These are phyloP conservation scores for Lodderomyces theae DNA, from an alignment of 1,139 yeast genomes.

Conservation along the genomic window DNA sequence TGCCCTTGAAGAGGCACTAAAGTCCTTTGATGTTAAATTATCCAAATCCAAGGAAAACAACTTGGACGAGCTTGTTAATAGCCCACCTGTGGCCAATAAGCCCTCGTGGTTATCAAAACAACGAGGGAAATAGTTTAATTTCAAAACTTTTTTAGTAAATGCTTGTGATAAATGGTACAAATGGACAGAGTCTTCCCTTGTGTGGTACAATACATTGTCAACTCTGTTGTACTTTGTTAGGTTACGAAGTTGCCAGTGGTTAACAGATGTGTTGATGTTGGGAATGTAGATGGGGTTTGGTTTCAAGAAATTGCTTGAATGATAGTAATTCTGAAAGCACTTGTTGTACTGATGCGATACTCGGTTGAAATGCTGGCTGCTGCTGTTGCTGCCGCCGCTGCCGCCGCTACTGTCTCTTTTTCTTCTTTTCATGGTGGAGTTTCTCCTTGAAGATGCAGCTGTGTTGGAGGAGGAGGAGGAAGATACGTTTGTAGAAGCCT, in stretches of 20 bases:
- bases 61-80: slow-evolving; percentile 35
- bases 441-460: neutral
- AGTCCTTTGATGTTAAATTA: slow-evolving; percentile 17
- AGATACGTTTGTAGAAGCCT: neutral
- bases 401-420: slow-evolving; percentile 2
- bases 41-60: slow-evolving; percentile 28
- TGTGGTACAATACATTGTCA: slow-evolving; percentile 31
- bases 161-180: slow-evolving; percentile 18
- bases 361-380: slow-evolving; percentile 6
- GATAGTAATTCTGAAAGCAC: slow-evolving; percentile 48
- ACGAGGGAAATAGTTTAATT: slow-evolving; percentile 57
- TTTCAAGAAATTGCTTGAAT: slow-evolving; percentile 36
- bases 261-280: slow-evolving; percentile 32
- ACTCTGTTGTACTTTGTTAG: slow-evolving; percentile 49
- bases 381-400: too few species aligned
- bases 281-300: slow-evolving; percentile 39
- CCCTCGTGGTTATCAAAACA: slow-evolving; percentile 59
- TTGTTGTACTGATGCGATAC: slow-evolving; percentile 22
- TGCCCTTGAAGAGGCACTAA: slow-evolving; percentile 10
- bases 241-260: slow-evolving; percentile 90
- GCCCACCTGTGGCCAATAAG: slow-evolving; percentile 70
- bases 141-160: slow-evolving; percentile 23
- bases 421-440: slow-evolving; percentile 4
- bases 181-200: slow-evolving; percentile 33
- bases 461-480: neutral